Conservation (phyloP, 169 alveolate species). For the Theileria orientalis region DNA sequence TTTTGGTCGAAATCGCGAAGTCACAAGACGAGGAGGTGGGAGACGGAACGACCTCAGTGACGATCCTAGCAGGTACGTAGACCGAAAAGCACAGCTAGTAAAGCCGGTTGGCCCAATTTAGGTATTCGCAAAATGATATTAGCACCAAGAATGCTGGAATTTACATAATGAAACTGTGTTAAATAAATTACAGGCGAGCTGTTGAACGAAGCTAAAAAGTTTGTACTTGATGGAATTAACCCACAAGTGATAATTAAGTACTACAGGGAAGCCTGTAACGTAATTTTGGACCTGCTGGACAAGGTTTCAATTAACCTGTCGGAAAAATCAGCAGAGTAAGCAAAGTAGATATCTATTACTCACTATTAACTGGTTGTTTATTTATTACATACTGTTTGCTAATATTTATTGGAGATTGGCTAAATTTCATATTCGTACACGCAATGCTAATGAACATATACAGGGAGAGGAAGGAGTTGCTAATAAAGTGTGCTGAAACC, state of each 20-base stretch:
- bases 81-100: not conserved
- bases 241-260: slow-evolving; percentile 93
- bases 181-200: slow-evolving; percentile 71
- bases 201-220: slow-evolving; percentile 90
- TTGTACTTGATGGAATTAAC: slow-evolving; percentile 94
- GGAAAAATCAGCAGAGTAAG: slow-evolving; percentile 51
- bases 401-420: not conserved
- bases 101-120: not conserved
- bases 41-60: slow-evolving; percentile 95
- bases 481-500: slow-evolving; percentile 97
- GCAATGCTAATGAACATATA: slow-evolving; percentile 9
- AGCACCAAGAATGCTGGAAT: too few relatives aligned
- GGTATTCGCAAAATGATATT: not conserved
- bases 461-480: slow-evolving; percentile 83
- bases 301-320: slow-evolving; percentile 70
- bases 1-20: slow-evolving; percentile 94
- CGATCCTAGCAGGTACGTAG: slow-evolving; percentile 88
- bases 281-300: slow-evolving; percentile 69
- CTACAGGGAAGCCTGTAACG: slow-evolving; percentile 87
- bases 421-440: not conserved
- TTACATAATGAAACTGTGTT: not conserved
- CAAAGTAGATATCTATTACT: too few relatives aligned
- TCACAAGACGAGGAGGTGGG: slow-evolving; percentile 97
- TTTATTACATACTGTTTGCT: slow-evolving; percentile 28
- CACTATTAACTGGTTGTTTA: too few relatives aligned